Percentiles rank a stretch among this genome's conserved stretches.
phyloP scores from a whole-genome alignment of 2,329 filamentous ascomycete genomes.

The Graphilbum fragrans region DNA sequence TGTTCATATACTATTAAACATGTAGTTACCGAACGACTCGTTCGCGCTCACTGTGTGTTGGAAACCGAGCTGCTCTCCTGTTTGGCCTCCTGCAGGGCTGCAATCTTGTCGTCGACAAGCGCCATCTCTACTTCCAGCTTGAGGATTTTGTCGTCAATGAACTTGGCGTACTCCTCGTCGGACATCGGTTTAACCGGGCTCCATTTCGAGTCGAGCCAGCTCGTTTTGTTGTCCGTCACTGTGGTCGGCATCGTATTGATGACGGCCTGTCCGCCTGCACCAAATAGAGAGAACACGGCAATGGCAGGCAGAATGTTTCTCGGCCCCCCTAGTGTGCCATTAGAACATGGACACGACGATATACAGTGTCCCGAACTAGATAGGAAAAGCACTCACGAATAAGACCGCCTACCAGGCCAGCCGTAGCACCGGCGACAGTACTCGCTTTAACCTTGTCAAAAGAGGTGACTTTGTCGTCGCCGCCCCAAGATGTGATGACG shows the following conservation, averaged over 20 bases:
- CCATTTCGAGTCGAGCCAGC: conserved; percentile 51
- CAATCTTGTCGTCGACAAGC: conserved; percentile 66
- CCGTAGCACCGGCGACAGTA: conserved; percentile 56
- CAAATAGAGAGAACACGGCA: conserved; percentile 30
- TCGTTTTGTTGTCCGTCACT: conserved; percentile 1
- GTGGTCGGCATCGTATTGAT: conserved; percentile 10
- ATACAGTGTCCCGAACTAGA: too few relatives aligned
- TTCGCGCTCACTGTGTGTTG: too few relatives aligned
- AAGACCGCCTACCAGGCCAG: conserved; percentile 47
- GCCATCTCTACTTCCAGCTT: conserved; percentile 65
- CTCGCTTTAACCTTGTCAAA: conserved; percentile 55
- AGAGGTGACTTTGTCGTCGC: conserved; percentile 38
- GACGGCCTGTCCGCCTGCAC: conserved; percentile 19
- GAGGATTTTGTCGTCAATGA: conserved; percentile 60
- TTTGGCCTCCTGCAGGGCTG: conserved; percentile 11
- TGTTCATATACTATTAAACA: too few relatives aligned
- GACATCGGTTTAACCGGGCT: conserved; percentile 58
- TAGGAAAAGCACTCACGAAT: conserved; percentile 29
- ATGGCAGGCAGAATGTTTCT: conserved; percentile 39
- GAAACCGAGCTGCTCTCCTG: not conserved
- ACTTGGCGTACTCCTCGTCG: conserved; percentile 58
- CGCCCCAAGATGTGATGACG: conserved; percentile 34
- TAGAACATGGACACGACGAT: too few relatives aligned
- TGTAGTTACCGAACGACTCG: too few relatives aligned
- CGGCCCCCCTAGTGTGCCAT: conserved; percentile 30